These are phyloP conservation scores for Suillus lakei DNA, from an alignment of 768 basidiomycete genomes.

Conservation along the genomic window DNA sequence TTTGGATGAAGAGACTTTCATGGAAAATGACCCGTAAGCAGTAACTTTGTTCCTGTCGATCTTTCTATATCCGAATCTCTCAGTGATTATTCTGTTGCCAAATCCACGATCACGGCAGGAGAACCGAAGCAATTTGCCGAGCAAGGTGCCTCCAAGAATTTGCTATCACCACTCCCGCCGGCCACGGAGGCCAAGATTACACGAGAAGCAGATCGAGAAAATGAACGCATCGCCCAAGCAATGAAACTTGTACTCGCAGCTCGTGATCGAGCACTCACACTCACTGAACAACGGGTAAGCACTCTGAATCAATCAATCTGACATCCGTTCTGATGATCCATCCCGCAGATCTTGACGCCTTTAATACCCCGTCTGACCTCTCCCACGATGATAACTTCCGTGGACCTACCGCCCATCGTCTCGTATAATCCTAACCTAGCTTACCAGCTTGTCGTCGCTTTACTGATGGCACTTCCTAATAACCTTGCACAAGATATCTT, in stretches of 20 bases:
- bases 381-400: slow-evolving; percentile 62
- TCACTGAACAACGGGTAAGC: slow-evolving; percentile 73
- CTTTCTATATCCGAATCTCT: slow-evolving; percentile 21
- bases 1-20: slow-evolving; percentile 66
- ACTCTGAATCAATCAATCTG: neutral
- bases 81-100: slow-evolving; percentile 21
- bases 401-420: slow-evolving; percentile 69
- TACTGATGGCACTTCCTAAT: slow-evolving; percentile 48
- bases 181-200: slow-evolving; percentile 32
- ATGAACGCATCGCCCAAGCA: slow-evolving; percentile 61
- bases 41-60: neutral
- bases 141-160: slow-evolving; percentile 10
- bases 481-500: slow-evolving; percentile 38
- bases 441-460: slow-evolving; percentile 64
- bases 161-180: slow-evolving; percentile 8
- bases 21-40: slow-evolving; percentile 51
- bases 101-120: slow-evolving; percentile 12
- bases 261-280: slow-evolving; percentile 71
- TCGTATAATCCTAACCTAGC: slow-evolving; percentile 73
- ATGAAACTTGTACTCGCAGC: slow-evolving; percentile 73
- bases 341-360: slow-evolving; percentile 55
- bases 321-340: neutral
- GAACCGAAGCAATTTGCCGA: slow-evolving; percentile 9
- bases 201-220: slow-evolving; percentile 58
- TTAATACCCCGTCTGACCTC: slow-evolving; percentile 47